A percentile compares a stretch with the other conserved stretches of the same genome.
Evolutionary conservation across 176 grass and related monocot genomes (phyloP).

Genomic region (Chloris gayana): DNA sequence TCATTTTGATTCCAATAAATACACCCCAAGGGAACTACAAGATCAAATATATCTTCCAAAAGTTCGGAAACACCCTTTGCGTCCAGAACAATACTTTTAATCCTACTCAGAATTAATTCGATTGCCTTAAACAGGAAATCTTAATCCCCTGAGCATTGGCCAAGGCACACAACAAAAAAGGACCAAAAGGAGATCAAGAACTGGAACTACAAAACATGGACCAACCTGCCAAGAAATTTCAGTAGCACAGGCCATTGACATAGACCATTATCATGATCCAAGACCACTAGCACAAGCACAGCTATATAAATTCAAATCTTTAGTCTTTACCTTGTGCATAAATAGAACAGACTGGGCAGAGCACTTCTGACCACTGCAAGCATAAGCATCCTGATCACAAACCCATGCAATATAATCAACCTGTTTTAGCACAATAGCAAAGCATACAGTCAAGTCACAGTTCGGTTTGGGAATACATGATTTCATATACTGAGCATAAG

Average conservation of each 20-base stretch:
- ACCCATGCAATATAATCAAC: slow-evolving; percentile 98
- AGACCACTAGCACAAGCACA: too few species aligned
- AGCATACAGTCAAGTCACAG: slow-evolving; percentile 27
- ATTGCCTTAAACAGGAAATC: slow-evolving; percentile 8
- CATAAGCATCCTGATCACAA: slow-evolving; percentile 99
- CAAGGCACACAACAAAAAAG: neutral
- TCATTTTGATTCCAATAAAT: neutral
- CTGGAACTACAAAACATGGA: neutral
- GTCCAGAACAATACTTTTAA: neutral
- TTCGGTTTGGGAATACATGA: neutral
- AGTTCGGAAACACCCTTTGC: neutral
- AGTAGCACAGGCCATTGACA: too few species aligned
- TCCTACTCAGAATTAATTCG: neutral
- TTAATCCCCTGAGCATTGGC: neutral
- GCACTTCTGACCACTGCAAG: slow-evolving; percentile 97
- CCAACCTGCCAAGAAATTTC: slow-evolving; percentile 16
- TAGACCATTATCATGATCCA: too few species aligned
- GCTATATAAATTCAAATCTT: neutral
- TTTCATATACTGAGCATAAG: neutral
- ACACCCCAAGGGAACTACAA: slow-evolving; percentile 4
- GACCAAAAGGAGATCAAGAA: neutral
- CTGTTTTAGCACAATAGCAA: slow-evolving; percentile 45
- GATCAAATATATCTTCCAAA: neutral
- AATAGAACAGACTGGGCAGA: slow-evolving; percentile 97
- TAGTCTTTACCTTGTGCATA: slow-evolving; percentile 78